Evolutionary conservation across 2,329 filamentous ascomycete species (phyloP).

Genomic region (Aspergillus quadrilineatus): DNA sequence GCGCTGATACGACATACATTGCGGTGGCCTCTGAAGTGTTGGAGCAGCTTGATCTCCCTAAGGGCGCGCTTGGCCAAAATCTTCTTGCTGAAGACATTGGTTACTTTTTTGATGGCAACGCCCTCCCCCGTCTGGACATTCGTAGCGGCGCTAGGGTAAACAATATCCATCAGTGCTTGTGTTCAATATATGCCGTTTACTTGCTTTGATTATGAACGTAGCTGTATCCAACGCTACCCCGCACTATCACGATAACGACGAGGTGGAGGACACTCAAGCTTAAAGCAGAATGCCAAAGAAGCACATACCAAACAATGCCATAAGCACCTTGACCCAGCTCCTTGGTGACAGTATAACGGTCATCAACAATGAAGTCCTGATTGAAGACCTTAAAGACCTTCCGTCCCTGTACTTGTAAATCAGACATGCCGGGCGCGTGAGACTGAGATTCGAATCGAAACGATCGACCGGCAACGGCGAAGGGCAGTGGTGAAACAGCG

Average conservation of each 20-base stretch:
- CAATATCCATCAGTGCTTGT: slow-evolving; percentile 18
- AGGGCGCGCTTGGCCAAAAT: slow-evolving; percentile 96
- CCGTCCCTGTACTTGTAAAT: slow-evolving; percentile 65
- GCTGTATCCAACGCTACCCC: not conserved
- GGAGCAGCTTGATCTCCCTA: slow-evolving; percentile 96
- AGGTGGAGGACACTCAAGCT: not conserved
- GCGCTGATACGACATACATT: slow-evolving; percentile 59
- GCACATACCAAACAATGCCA: slow-evolving; percentile 88
- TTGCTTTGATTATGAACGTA: not conserved
- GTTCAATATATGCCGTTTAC: slow-evolving; percentile 1
- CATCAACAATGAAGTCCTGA: slow-evolving; percentile 98
- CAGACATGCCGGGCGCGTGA: slow-evolving; percentile 50
- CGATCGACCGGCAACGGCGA: slow-evolving; percentile 11
- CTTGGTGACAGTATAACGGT: slow-evolving; percentile 97
- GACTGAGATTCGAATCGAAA: slow-evolving; percentile 1
- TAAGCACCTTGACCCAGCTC: slow-evolving; percentile 98
- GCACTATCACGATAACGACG: slow-evolving; percentile 1
- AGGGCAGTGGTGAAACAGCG: slow-evolving; percentile 1
- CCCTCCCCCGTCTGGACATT: slow-evolving; percentile 89
- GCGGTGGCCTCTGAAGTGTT: slow-evolving; percentile 91
- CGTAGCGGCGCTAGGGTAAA: slow-evolving; percentile 70
- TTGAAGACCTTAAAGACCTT: slow-evolving; percentile 99
- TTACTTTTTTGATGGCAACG: slow-evolving; percentile 98
- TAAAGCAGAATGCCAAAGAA: slow-evolving; percentile 7
- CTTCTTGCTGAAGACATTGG: slow-evolving; percentile 99